Conservation (phyloP, 805 yeast species). For the Candida nitratophila region DNA sequence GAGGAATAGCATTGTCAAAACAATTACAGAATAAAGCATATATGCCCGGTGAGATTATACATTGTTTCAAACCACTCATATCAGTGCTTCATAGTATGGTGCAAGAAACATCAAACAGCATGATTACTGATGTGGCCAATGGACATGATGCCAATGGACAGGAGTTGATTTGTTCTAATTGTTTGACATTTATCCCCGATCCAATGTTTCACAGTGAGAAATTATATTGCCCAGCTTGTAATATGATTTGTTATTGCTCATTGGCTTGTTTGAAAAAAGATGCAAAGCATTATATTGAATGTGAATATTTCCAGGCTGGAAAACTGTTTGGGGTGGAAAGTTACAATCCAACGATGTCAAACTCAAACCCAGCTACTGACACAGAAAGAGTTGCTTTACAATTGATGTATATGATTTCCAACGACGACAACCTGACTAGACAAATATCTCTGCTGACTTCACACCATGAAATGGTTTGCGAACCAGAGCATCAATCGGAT, state of each 20-base stretch:
- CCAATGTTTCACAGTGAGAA: not conserved
- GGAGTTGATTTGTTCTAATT: not conserved
- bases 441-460: constrained; percentile 1
- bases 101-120: too few species aligned
- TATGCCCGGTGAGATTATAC: too few species aligned
- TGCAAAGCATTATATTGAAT: constrained; percentile 10
- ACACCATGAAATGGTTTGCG: not conserved
- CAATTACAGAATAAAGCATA: too few species aligned
- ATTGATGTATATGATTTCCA: constrained; percentile 4
- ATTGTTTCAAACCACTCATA: too few species aligned
- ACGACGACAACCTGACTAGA: constrained; percentile 4
- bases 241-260: constrained; percentile 11
- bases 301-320: constrained; percentile 3
- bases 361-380: too few species aligned
- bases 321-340: too few species aligned
- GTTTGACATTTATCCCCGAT: not conserved
- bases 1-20: too few species aligned
- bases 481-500: not conserved
- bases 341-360: too few species aligned
- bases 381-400: not conserved
- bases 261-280: constrained; percentile 9
- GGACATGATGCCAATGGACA: too few species aligned
- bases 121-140: too few species aligned
- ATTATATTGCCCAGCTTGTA: constrained; percentile 5
- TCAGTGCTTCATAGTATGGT: too few species aligned